Evolutionary conservation across 441 rosid genomes (phyloP).

Genomic region (Populus hybrid): DNA sequence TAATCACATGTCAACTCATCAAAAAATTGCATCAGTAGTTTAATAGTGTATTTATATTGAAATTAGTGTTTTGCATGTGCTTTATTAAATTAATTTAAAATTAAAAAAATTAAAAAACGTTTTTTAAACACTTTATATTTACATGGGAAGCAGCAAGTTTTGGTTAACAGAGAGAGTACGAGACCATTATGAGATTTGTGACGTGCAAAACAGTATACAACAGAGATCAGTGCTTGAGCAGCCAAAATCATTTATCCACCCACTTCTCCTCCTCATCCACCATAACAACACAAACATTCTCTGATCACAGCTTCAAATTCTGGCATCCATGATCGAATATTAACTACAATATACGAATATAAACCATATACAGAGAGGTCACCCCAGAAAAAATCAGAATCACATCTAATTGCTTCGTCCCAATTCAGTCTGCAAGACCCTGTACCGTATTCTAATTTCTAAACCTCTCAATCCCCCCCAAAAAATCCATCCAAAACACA

Average conservation of each 20-base stretch:
- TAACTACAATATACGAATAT: not conserved
- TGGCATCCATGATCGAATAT: not conserved
- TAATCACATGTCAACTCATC: not conserved
- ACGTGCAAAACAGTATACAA: not conserved
- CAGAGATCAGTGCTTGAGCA: not conserved
- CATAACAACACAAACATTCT: not conserved
- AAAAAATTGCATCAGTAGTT: not conserved
- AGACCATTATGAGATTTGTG: not conserved
- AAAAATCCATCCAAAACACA: not conserved
- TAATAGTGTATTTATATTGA: not conserved
- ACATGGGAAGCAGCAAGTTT: too few species aligned
- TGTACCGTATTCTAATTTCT: not conserved
- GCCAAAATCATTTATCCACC: not conserved
- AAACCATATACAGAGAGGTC: not conserved
- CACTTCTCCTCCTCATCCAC: not conserved
- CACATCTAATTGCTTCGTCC: not conserved
- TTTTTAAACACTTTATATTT: too few species aligned
- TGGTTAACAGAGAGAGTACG: not conserved
- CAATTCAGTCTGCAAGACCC: not conserved
- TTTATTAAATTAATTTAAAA: too few species aligned
- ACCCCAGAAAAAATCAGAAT: not conserved
- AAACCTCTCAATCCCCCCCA: not conserved
- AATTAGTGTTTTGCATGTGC: too few species aligned
- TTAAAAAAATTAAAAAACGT: too few species aligned
- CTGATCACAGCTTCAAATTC: not conserved